Evolutionary conservation across 345 rosid genomes (phyloP).

Genomic region (Turritis glabra): DNA sequence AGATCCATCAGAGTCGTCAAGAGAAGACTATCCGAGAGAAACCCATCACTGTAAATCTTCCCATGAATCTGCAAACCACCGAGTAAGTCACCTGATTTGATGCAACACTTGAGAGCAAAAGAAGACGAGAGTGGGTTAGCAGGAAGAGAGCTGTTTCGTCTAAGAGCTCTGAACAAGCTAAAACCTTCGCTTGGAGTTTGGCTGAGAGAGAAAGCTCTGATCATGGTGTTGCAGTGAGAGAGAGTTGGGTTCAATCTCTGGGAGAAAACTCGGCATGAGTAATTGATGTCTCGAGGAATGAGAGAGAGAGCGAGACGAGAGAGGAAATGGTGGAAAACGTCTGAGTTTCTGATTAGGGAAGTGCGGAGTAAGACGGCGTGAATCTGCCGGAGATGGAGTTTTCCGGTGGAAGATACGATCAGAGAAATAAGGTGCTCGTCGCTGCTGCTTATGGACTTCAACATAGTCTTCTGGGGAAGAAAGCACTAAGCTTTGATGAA

Average conservation of each 20-base stretch:
- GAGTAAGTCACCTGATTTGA: conserved; percentile 38
- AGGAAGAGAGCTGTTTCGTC: conserved; percentile 37
- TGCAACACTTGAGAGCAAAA: conserved; percentile 61
- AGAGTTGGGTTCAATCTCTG: conserved; percentile 50
- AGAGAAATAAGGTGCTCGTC: conserved; percentile 48
- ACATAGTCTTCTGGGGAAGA: not conserved
- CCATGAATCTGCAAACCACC: conserved; percentile 73
- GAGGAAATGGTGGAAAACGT: conserved; percentile 54
- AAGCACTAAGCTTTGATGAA: not conserved
- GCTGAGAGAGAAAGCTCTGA: conserved; percentile 61
- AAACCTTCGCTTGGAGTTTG: conserved; percentile 57
- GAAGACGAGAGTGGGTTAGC: conserved; percentile 59
- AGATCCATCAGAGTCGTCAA: conserved; percentile 69
- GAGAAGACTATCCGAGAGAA: conserved; percentile 58
- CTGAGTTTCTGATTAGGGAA: conserved; percentile 47
- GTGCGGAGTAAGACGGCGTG: conserved; percentile 62
- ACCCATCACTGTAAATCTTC: conserved; percentile 62
- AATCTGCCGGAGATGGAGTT: conserved; percentile 61
- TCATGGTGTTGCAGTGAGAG: conserved; percentile 64
- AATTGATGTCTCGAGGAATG: conserved; percentile 36
- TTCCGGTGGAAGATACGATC: conserved; percentile 51
- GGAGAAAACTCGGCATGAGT: conserved; percentile 55
- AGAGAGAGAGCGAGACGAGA: conserved; percentile 54
- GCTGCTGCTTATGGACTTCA: conserved; percentile 21
- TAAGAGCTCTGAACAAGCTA: conserved; percentile 47